Evolutionary conservation across 2,329 filamentous ascomycete species (phyloP), one percentile per base, ranked within the genome.

Genomic region (Fusarium nurragi): DNA sequence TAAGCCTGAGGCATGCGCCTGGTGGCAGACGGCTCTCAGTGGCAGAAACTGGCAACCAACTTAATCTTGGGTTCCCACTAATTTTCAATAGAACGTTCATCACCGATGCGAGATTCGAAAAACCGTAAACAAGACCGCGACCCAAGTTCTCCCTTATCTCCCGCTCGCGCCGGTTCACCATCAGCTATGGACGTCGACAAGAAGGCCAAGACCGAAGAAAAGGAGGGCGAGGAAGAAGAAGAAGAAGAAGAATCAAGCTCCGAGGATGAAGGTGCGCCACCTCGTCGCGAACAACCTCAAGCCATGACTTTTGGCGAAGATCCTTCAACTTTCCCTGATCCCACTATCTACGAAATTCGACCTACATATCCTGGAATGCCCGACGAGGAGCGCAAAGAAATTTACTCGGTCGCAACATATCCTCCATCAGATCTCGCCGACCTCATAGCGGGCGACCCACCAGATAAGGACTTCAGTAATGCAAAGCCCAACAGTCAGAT

Each of bases 401-500:
- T 98, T 49, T 96, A 92, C 76, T 93, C 92, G 9, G 95, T 99
- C 16, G 88, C 91, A 6, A 83, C 86, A 14, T 99, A 95, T 74
- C 95, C 95, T 1, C 85, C 84, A 49, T 90, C 86, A 65, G 92
- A 97, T 72, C 83, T 99, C 10, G 84, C 88, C 56, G 90, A 97
- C 73, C 83, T 95, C 68, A 96, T 97, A 65, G 91, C 94, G 12
- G 95, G 95, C 44, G 89, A 91, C 36, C 91, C 94, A 2, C 94
- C 95, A 2, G 94, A 98, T 77, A 93, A 92, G 75, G 95, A 99
- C 79, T 98, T 97, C 73, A 97, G 92, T 75, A 97, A 88, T 74
- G 90, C 93, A 30, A 99, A 98, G 75, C 93, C 94, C 6, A 89
- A 90, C 19, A 97, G 94, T 71, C 95, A 99, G 80, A 95, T 98